Base-by-base conservation (phyloP, 1,284 basidiomycete genomes). In the Volvariella volvacea region DNA sequence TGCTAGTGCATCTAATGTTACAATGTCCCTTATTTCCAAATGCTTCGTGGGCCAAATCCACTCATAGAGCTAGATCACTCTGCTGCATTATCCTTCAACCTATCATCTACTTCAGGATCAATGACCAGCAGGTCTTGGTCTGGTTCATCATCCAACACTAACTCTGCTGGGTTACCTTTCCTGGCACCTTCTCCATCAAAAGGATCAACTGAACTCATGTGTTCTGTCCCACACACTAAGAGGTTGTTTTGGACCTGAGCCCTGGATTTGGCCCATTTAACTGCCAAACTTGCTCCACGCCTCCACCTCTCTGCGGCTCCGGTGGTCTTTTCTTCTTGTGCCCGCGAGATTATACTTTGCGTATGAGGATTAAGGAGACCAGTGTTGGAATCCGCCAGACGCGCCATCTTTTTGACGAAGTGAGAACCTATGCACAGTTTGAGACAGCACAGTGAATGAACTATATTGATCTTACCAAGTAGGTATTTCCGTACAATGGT, bases 401-500 rank as follows among this genome's bases (percentile, higher is more conserved):
- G 66, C 16, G 70, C 59, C 66, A 86, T 71, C 45, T 66, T 76
- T 55, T 81, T 80, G 45, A 88, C 75, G 48, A 79, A 88, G 39
- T 76, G 77, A 19, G 78, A 75, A 4, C 85, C 84, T 86, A 12
- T 28, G n/a, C 12, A 28, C 6, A 28, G 25, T 48, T n/a, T n/a
- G n/a, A n/a, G n/a, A n/a, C n/a, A n/a, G n/a, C n/a, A n/a, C n/a
- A 37, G 14, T 7, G 12, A 40, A 4, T 45, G 15, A 28, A 19
- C 43, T 22, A n/a, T 17, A 28, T 10, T 16, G 15, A 10, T 58
- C 78, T 47, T 50, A 88, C 91, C 92, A 20, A 95, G 73, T 3
- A 95, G 67, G 62, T 92, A 94, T 54, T 85, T 87, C 50, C 92
- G 75, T 20, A 95, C 86, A 44, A 95, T 80, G 16, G 74, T 68